Base-by-base conservation (phyloP, 2,329 filamentous ascomycete species). In the Thermothelomyces thermophilus region DNA sequence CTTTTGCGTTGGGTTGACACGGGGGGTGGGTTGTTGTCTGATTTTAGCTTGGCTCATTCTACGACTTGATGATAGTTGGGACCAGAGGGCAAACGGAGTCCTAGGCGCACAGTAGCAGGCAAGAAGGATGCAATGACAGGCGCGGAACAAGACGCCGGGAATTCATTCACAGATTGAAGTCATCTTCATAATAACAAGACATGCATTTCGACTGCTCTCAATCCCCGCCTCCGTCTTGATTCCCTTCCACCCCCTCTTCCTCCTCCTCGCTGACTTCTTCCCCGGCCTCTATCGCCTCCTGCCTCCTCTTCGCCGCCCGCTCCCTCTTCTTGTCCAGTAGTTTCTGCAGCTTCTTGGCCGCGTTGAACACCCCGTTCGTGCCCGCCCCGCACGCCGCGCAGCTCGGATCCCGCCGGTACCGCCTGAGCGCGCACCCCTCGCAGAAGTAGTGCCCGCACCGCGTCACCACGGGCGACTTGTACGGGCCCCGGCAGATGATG, bases 381-480 rank as follows among this genome's bases (percentile, higher is more conserved):
- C 89, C 87, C 1, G 83, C 75, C 1, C 88, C 87, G 65, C 93
- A 97, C 3, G 86, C 86, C 2, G 87, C 88, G 66, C 93, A 97
- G 2, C 80, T 82, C 3, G 90, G 90, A 60, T 90, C 88, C 64
- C 88, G 93, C 55, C 86, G 77, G 65, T 96, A 97, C 57, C 90
- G 73, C 64, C 87, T 82, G 60, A 97, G 72, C 22, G 93, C 93
- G 67, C 93, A 98, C 1, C 78, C 75, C 66, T 96, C 87, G 65
- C 93, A 98, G 64, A 97, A 97, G 67, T 97, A 97, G 66, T 98
- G 93, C 0, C 89, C 87, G 59, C 93, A 98, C 57, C 89, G 86
- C 11, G 93, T 97, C 20, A 91, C 73, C 11, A 97, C 79, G 0
- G 93, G 91, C 50, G 80, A 76, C 60, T 82, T 85, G 68, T 95